Conservation (phyloP, 225 moss, liverwort and hornwort species). For the Polytrichum formosum region DNA sequence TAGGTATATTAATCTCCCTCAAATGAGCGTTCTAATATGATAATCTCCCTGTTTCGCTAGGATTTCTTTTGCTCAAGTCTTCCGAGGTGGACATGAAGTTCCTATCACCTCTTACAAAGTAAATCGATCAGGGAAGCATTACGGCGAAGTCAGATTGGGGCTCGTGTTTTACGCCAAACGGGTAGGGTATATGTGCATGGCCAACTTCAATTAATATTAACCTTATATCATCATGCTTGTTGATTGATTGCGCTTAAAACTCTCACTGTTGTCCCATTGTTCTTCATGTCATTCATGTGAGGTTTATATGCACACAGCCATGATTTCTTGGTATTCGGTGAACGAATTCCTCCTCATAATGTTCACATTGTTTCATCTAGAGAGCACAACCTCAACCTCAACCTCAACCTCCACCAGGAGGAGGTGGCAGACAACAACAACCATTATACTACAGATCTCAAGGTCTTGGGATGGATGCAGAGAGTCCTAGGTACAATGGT, state of each 20-base stretch:
- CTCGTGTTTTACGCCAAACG: slow-evolving; percentile 28
- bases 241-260: neutral
- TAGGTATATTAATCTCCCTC: neutral
- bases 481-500: slow-evolving; percentile 2
- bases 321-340: neutral
- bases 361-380: slow-evolving; percentile 4
- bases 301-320: neutral
- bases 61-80: slow-evolving; percentile 26
- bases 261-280: neutral
- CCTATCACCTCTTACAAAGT: slow-evolving; percentile 19
- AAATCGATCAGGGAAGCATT: slow-evolving; percentile 11
- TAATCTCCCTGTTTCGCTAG: slow-evolving; percentile 16
- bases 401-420: slow-evolving; percentile 21
- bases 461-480: neutral
- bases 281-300: neutral
- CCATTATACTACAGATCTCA: neutral
- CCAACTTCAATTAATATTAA: no score
- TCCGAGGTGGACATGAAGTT: slow-evolving; percentile 19
- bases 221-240: neutral
- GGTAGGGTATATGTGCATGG: slow-evolving; percentile 2
- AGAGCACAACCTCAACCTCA: slow-evolving; percentile 27
- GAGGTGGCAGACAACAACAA: slow-evolving; percentile 3
- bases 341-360: neutral
- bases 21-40: neutral
- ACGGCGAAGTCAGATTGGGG: slow-evolving; percentile 33